These are phyloP conservation scores for Cotoneaster glaucophyllus DNA, from an alignment of 306 rosid genomes.

Conservation along the genomic window DNA sequence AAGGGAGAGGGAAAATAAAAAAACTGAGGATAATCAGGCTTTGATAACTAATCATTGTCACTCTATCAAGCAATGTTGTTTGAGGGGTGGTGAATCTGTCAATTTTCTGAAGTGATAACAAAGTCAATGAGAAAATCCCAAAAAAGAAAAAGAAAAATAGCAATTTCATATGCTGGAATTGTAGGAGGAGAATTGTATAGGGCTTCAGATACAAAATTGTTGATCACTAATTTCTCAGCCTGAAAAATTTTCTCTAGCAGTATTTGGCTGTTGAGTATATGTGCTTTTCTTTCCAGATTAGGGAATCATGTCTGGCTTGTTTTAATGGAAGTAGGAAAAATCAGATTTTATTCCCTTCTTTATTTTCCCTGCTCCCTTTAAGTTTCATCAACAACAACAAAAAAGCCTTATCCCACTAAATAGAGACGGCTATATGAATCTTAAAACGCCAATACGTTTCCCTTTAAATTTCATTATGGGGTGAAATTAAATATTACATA, in stretches of 20 bases:
- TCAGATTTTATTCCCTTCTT: slow-evolving; percentile 28
- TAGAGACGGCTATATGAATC: too few relatives aligned
- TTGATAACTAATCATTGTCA: slow-evolving; percentile 11
- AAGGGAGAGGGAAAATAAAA: slow-evolving; percentile 5
- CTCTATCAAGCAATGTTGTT: background rate
- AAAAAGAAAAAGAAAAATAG: background rate
- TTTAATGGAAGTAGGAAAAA: slow-evolving; percentile 4
- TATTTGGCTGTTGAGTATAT: slow-evolving; percentile 27
- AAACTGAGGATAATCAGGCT: slow-evolving; percentile 15
- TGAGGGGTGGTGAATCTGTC: background rate
- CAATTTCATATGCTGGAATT: background rate
- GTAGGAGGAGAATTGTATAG: background rate
- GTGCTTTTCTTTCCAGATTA: slow-evolving; percentile 39
- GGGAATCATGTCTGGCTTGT: slow-evolving; percentile 27
- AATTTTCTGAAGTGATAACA: background rate
- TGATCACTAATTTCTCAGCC: background rate
- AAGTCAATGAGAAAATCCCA: background rate
- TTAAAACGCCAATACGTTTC: too few relatives aligned
- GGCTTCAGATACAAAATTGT: background rate
- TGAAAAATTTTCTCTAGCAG: background rate
- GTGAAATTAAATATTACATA: background rate
- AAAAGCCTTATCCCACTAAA: fast-evolving
- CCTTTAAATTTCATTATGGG: background rate
- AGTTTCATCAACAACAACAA: too few relatives aligned
- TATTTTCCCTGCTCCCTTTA: background rate